phyloP scores from a whole-genome alignment of 305 asterid genomes.

The Fraxinus latifolia region DNA sequence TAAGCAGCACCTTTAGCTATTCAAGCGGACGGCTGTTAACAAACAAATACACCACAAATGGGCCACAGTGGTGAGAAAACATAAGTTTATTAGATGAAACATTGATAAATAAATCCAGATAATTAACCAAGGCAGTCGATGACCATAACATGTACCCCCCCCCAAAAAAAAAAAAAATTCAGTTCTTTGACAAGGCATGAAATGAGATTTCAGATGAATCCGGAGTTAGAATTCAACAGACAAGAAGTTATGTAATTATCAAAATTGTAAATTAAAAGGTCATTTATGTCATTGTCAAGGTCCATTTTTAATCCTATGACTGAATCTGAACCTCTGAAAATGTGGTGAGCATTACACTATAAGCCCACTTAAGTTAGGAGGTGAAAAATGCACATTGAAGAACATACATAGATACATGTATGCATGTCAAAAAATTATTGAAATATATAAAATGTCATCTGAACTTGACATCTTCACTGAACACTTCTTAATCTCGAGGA shows the following conservation, averaged over 20 bases:
- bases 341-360: not conserved
- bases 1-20: slow-evolving; percentile 7
- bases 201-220: not conserved
- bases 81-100: not conserved
- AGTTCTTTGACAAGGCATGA: not conserved
- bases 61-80: not conserved
- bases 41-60: not conserved
- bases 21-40: not conserved
- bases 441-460: not conserved
- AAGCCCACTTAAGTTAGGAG: not conserved
- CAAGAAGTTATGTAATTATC: not conserved
- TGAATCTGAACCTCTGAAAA: not conserved
- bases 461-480: not conserved
- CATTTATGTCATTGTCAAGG: not conserved
- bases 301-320: not conserved
- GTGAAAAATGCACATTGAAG: not conserved
- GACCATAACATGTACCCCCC: not conserved
- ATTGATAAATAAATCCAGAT: not conserved
- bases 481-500: not conserved
- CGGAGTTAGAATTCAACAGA: not conserved
- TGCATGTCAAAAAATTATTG: not conserved
- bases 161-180: not conserved
- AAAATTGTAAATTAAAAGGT: not conserved
- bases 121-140: not conserved
- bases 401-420: not conserved